These are phyloP conservation scores for Nemania bipapillata DNA, from an alignment of 2,329 filamentous ascomycete genomes.

Conservation along the genomic window DNA sequence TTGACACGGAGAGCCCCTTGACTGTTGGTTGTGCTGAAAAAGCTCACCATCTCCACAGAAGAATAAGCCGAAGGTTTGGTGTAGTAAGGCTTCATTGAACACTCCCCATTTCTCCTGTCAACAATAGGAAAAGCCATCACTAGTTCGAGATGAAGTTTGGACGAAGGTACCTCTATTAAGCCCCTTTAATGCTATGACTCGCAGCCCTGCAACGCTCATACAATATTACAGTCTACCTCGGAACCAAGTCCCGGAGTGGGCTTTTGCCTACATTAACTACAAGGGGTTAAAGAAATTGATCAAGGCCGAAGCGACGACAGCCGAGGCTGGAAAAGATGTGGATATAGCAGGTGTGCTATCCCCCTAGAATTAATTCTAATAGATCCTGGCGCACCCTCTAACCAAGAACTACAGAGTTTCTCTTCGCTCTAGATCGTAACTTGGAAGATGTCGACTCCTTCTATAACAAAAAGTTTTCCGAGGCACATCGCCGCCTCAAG, in stretches of 20 bases:
- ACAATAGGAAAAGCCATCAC: conserved; percentile 29
- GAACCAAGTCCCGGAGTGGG: conserved; percentile 90
- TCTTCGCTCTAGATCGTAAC: conserved; percentile 94
- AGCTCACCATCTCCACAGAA: not conserved
- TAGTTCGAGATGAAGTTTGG: conserved; percentile 68
- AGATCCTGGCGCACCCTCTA: conserved; percentile 54
- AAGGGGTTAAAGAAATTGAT: conserved; percentile 95
- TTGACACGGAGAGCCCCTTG: not conserved
- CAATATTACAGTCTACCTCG: conserved; percentile 69
- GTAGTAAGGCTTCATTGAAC: not conserved
- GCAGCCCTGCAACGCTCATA: conserved; percentile 37
- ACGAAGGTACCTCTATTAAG: conserved; percentile 62
- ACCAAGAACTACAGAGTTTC: conserved; percentile 77
- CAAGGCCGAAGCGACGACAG: conserved; percentile 76
- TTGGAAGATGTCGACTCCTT: conserved; percentile 96
- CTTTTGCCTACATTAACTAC: conserved; percentile 85
- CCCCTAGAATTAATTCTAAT: conserved; percentile 49
- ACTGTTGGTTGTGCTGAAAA: not conserved
- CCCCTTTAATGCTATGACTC: not conserved
- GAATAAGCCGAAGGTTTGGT: conserved; percentile 1
- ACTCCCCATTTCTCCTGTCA: not conserved
- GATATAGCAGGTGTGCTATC: conserved; percentile 85
- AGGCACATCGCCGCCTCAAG: conserved; percentile 83
- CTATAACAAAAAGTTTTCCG: conserved; percentile 94
- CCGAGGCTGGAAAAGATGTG: conserved; percentile 75